These are phyloP conservation scores for Phytophthora cryptogea DNA, from an alignment of 352 stramenopile genomes.

Conservation along the genomic window DNA sequence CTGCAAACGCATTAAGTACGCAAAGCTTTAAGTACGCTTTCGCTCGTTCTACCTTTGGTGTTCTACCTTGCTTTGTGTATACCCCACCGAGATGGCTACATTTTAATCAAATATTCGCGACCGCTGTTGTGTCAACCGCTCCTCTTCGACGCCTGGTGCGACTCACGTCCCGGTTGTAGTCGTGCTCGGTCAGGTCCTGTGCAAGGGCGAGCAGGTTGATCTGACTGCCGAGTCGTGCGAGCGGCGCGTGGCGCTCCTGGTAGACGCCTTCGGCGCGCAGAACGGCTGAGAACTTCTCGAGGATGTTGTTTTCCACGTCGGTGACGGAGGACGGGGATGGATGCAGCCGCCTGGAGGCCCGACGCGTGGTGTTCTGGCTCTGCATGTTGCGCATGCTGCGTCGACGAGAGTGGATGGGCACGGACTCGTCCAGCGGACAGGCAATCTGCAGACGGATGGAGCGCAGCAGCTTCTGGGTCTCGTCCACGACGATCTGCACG, in stretches of 20 bases:
- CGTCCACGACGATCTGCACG: constrained; percentile 80
- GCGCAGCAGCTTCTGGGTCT: constrained; percentile 59
- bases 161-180: constrained; percentile 29
- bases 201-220: constrained; percentile 51
- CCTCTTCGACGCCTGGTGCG: constrained; percentile 19
- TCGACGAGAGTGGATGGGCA: constrained; percentile 40
- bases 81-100: background rate
- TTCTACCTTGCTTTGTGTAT: background rate
- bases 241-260: constrained; percentile 49
- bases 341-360: constrained; percentile 40
- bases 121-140: constrained; percentile 19
- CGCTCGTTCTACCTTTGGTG: background rate
- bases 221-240: constrained; percentile 60
- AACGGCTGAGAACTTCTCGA: constrained; percentile 66
- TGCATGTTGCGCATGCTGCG: constrained; percentile 29
- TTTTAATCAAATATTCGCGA: constrained; percentile 5
- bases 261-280: constrained; percentile 67
- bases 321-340: constrained; percentile 46
- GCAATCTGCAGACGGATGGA: constrained; percentile 71
- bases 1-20: background rate
- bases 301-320: constrained; percentile 60
- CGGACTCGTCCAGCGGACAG: constrained; percentile 56
- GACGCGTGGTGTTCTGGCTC: background rate
- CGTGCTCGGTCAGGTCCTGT: constrained; percentile 22
- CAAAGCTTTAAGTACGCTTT: too few species aligned